These are phyloP conservation scores for Pyricularia sp. DNA, from an alignment of 2,329 filamentous ascomycete species.

Conservation along the genomic window DNA sequence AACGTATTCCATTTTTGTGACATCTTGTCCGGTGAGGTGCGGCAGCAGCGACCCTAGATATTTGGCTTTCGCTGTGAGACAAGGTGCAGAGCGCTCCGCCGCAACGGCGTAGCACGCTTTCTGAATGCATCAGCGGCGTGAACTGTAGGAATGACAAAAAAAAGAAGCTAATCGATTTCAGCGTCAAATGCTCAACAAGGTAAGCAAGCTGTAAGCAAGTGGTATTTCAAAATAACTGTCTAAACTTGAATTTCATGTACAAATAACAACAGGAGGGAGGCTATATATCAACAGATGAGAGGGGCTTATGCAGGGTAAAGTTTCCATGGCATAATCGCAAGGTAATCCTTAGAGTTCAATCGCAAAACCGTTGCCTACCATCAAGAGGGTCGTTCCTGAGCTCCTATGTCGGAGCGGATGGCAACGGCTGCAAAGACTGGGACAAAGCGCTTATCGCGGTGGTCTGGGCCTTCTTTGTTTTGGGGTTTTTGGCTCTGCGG, in stretches of 20 bases:
- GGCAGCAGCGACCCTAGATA: background rate
- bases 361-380: background rate
- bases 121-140: background rate
- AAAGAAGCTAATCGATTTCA: background rate
- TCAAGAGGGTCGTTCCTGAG: background rate
- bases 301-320: background rate
- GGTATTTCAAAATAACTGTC: background rate
- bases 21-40: background rate
- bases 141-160: background rate
- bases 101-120: background rate
- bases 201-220: background rate
- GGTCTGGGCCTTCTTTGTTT: background rate
- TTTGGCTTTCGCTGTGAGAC: background rate
- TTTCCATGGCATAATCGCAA: background rate
- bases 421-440: background rate
- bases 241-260: background rate
- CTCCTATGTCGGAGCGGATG: slow-evolving; percentile 1
- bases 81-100: background rate
- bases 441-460: background rate
- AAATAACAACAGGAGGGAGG: background rate
- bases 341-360: background rate
- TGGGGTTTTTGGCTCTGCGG: background rate
- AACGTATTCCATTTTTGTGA: background rate
- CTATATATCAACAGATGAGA: background rate
- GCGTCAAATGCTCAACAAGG: background rate